These are phyloP conservation scores for Penicillium paxilli DNA, from an alignment of 495 filamentous ascomycete species.

Conservation along the genomic window DNA sequence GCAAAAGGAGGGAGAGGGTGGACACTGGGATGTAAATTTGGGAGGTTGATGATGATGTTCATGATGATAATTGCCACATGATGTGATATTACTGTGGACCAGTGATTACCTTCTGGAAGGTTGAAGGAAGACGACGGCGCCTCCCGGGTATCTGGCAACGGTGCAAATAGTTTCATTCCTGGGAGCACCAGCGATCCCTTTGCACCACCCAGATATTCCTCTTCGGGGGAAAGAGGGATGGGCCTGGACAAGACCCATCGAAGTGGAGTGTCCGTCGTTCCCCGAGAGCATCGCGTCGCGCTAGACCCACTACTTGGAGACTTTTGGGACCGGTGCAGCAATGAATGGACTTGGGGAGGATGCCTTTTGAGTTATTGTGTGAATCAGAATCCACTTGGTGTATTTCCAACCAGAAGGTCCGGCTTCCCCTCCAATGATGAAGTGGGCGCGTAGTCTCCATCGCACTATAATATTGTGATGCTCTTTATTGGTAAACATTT, in stretches of 20 bases:
- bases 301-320: constrained; percentile 3
- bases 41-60: neutral
- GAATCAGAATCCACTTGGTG: constrained; percentile 11
- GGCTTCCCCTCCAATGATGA: constrained; percentile 16
- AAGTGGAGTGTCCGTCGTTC: constrained; percentile 27
- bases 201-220: constrained; percentile 3
- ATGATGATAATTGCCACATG: constrained; percentile 1
- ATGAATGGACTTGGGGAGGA: constrained; percentile 2
- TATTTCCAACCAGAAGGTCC: neutral
- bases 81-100: neutral
- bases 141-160: constrained; percentile 21
- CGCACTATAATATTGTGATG: constrained; percentile 19
- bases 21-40: neutral
- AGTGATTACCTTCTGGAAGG: constrained; percentile 23
- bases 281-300: constrained; percentile 16
- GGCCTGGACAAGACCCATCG: constrained; percentile 25
- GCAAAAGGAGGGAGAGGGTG: neutral
- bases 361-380: neutral
- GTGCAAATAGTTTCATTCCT: constrained; percentile 20
- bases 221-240: constrained; percentile 19
- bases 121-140: constrained; percentile 18
- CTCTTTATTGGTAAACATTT: constrained; percentile 5
- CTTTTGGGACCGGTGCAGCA: constrained; percentile 1
- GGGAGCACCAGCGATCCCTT: constrained; percentile 8
- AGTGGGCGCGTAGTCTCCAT: constrained; percentile 20